Percentiles rank a stretch among this genome's conserved stretches.
Conservation (phyloP, 2,329 filamentous ascomycete species). For the Cercospora sp. region DNA sequence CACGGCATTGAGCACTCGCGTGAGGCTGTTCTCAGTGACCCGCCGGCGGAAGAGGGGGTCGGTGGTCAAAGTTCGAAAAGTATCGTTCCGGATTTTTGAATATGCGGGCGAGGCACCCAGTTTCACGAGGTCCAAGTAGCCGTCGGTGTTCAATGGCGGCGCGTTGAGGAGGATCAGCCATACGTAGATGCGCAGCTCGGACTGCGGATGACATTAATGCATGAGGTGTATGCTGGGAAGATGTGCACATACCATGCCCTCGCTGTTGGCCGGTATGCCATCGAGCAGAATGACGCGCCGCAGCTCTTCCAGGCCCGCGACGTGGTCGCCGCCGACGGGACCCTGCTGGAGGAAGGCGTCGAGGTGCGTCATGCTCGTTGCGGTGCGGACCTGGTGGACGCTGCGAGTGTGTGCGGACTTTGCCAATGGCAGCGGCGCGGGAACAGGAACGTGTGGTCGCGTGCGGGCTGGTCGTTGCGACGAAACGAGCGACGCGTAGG, state of each 20-base stretch:
- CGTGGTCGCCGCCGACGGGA: slow-evolving; percentile 68
- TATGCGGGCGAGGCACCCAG: slow-evolving; percentile 93
- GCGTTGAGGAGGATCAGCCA: slow-evolving; percentile 94
- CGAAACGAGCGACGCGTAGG: not conserved
- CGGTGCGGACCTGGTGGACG: not conserved
- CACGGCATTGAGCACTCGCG: slow-evolving; percentile 89
- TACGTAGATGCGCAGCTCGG: slow-evolving; percentile 87
- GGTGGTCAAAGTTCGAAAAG: slow-evolving; percentile 92
- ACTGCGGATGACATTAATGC: slow-evolving; percentile 55
- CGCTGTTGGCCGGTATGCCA: slow-evolving; percentile 73
- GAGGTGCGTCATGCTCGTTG: slow-evolving; percentile 49
- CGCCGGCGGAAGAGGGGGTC: slow-evolving; percentile 95
- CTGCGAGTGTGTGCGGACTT: not conserved
- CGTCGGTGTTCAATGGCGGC: slow-evolving; percentile 78
- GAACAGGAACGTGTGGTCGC: not conserved
- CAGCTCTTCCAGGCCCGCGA: slow-evolving; percentile 66
- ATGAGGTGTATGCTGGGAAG: not conserved
- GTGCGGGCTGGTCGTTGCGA: not conserved
- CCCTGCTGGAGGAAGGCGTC: slow-evolving; percentile 80
- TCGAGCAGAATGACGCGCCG: slow-evolving; percentile 73
- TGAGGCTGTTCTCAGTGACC: slow-evolving; percentile 92
- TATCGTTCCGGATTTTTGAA: slow-evolving; percentile 97
- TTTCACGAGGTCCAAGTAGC: slow-evolving; percentile 86
- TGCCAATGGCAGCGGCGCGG: not conserved
- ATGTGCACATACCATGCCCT: slow-evolving; percentile 68